phyloP scores from a whole-genome alignment of 805 yeast genomes.

The Candida piceae region DNA sequence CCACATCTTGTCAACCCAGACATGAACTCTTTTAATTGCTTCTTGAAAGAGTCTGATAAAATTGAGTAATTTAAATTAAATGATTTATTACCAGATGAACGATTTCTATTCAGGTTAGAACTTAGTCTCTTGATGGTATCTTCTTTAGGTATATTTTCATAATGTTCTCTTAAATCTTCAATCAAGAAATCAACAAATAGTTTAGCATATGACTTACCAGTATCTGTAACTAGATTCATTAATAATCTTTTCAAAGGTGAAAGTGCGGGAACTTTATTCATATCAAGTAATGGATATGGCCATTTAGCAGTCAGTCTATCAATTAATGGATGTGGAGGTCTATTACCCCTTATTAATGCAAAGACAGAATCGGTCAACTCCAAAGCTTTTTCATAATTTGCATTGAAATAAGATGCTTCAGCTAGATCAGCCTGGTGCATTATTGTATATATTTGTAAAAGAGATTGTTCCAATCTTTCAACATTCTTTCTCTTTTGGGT shows the following conservation, averaged over 20 bases:
- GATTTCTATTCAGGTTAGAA: conserved; percentile 9
- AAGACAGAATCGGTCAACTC: conserved; percentile 55
- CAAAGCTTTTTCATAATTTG: conserved; percentile 50
- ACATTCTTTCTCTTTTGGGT: conserved; percentile 53
- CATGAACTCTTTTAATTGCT: conserved; percentile 42
- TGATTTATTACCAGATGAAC: conserved; percentile 3
- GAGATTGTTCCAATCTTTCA: conserved; percentile 55
- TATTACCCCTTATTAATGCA: conserved; percentile 51
- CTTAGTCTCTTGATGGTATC: conserved; percentile 50
- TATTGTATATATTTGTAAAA: conserved; percentile 48
- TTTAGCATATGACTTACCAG: conserved; percentile 63
- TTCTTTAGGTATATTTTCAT: conserved; percentile 38
- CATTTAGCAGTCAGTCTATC: conserved; percentile 32
- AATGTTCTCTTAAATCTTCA: conserved; percentile 57
- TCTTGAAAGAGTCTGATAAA: conserved; percentile 32
- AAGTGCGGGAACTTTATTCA: conserved; percentile 47
- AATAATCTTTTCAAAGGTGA: conserved; percentile 47
- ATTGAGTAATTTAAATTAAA: conserved; percentile 5
- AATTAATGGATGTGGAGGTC: conserved; percentile 23
- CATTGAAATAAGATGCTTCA: conserved; percentile 38
- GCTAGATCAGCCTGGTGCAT: conserved; percentile 45
- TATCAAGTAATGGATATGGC: conserved; percentile 40
- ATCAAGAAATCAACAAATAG: conserved; percentile 52
- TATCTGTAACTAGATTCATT: conserved; percentile 50
- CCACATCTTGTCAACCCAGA: conserved; percentile 58